Base-by-base conservation (phyloP, 495 filamentous ascomycete species). In the Astrothelium macrocarpum region DNA sequence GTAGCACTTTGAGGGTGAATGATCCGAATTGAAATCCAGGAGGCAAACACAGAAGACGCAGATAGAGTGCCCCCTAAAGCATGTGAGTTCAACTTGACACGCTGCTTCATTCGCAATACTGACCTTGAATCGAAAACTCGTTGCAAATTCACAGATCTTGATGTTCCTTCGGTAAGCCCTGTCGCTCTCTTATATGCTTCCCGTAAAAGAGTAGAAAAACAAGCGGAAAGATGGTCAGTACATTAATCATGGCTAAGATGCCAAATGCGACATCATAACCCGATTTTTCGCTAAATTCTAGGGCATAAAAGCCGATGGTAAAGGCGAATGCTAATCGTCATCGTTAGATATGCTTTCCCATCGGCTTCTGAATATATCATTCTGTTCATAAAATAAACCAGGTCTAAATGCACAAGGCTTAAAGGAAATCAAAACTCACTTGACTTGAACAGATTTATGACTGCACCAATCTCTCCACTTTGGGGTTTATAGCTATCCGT, bases 281-380 rank as follows among this genome's bases (percentile, higher is more conserved):
- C 10, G 31, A 59, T 14, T 53, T 62, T 45, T 66, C 45, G 16
- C 70, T 60, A 53, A 70, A 68, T 0, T 65, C 68, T 53, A 70
- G 28, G 16, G 67, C 67, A 31, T 69, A 71, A 43, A 71, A 71
- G 14, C 67, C 67, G 45, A 70, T 68, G 26, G 56, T 67, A 42
- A 71, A 71, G 9, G 67, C 63, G 53, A 70, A 70, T 12, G 64
- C 49, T 56, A 56, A 5, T 5, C 23, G 9, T 29, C 23, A 29
- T n/a, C 20, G 25, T 26, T 20, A 56, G 49, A 12, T 11, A 16
- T 16, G 12, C 23, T 28, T 56, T 25, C 23, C n/a, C 23, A 39
- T 39, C 36, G 16, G 16, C 7, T 39, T 20, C 5, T 49, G 45
- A 49, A 5, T 20, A 16, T 20, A 18, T 49, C 45, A 16, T 49